Conservation (phyloP, 345 rosid genomes). For the Psidium guajava region DNA sequence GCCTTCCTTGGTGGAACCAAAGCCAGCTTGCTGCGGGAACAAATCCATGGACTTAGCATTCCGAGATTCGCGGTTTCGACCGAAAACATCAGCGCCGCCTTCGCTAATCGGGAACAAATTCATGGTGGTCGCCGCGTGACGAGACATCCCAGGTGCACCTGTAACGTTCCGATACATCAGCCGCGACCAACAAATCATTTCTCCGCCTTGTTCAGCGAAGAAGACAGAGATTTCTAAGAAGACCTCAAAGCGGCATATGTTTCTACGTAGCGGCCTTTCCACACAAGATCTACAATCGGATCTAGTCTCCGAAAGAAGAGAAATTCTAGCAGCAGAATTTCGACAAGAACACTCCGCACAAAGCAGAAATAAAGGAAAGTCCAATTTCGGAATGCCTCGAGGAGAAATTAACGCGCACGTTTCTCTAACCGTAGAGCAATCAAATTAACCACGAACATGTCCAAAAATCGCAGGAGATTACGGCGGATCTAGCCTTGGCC, state of each 20-base stretch:
- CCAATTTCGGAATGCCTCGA: not conserved
- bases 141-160: constrained; percentile 13
- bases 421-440: not conserved
- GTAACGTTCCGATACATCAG: constrained; percentile 6
- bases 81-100: not conserved
- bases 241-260: not conserved
- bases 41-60: constrained; percentile 15
- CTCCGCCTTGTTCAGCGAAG: not conserved
- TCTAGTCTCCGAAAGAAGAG: not conserved
- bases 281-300: not conserved
- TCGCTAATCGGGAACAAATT: constrained; percentile 33
- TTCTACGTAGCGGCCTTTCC: not conserved
- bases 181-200: not conserved
- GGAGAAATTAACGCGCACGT: not conserved
- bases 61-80: not conserved
- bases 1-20: constrained; percentile 18
- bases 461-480: not conserved
- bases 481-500: not conserved
- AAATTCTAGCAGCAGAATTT: not conserved
- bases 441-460: not conserved
- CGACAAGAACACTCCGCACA: not conserved
- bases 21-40: constrained; percentile 1
- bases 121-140: constrained; percentile 31
- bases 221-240: not conserved
- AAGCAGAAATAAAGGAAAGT: not conserved